Percentiles rank a stretch among this genome's conserved stretches.
Conservation (phyloP, 345 rosid species). For the Erucastrum elatum region DNA sequence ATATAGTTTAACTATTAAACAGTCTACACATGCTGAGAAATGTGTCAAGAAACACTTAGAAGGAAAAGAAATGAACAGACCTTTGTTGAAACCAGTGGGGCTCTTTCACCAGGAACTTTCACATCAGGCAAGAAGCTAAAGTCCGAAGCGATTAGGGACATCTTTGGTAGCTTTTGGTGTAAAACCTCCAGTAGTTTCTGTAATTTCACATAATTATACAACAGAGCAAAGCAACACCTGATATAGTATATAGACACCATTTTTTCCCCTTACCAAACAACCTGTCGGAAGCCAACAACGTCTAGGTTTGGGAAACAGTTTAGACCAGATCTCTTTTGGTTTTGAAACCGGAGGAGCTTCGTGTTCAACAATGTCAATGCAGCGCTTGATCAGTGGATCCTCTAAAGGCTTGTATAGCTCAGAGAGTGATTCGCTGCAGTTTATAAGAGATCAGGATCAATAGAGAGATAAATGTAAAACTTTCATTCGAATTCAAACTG, state of each 20-base stretch:
- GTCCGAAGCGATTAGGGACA: conserved; percentile 95
- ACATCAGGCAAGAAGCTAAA: conserved; percentile 97
- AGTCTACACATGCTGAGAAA: conserved; percentile 7
- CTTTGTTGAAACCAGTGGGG: conserved; percentile 96
- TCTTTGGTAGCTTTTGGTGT: conserved; percentile 82
- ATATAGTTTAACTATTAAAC: conserved; percentile 11
- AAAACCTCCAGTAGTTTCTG: conserved; percentile 85
- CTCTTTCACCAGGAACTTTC: conserved; percentile 85
- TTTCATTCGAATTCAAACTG: background rate
- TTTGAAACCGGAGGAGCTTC: conserved; percentile 44
- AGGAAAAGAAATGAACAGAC: conserved; percentile 37
- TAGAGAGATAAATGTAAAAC: conserved; percentile 6
- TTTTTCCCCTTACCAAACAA: conserved; percentile 66
- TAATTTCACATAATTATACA: conserved; percentile 33
- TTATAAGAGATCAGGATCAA: conserved; percentile 23
- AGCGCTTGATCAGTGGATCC: conserved; percentile 70
- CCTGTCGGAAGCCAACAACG: conserved; percentile 98
- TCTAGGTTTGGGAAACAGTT: conserved; percentile 77
- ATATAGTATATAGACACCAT: conserved; percentile 5
- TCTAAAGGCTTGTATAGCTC: conserved; percentile 74
- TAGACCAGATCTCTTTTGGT: conserved; percentile 63
- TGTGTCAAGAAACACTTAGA: conserved; percentile 8
- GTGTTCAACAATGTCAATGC: conserved; percentile 64
- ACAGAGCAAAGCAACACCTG: conserved; percentile 3
- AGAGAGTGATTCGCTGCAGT: conserved; percentile 54